Evolutionary conservation across 2,329 filamentous ascomycete genomes (phyloP), one percentile per base, ranked within the genome.

Genomic region (Xylaria digitata): DNA sequence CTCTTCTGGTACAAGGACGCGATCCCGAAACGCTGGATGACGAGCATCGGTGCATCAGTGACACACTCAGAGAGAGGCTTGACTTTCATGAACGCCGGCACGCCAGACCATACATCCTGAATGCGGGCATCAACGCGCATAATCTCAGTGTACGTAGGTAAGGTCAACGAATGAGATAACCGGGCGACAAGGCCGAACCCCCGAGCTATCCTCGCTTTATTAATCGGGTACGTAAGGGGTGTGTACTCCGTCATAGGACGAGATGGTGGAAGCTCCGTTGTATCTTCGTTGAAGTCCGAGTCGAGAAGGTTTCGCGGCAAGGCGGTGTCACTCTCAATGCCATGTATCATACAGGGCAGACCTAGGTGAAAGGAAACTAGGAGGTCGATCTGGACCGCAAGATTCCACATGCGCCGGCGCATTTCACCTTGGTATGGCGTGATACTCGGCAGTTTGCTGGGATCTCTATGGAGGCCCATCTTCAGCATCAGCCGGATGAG

Each of bases 281-380:
- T 83, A 65, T 86, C 78, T 75, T 88, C 84, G 67, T 83, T 82
- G 70, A 92, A 90, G 73, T 92, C 89, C 37, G 88, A 85, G 74
- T 92, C 90, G 59, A 86, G 82, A 37, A 92, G 76, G 75, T 92
- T 91, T 37, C 83, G 81, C 17, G 89, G 89, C 21, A 87, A 76
- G 1, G 82, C 79, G 0, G 88, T 90, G 73, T 92, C 90, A 53
- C 84, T 86, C 66, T 91, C 89, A 42, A 89, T 85, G 26, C 84
- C 82, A 63, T 88, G 83, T 50, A 91, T 82, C 86, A 91, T 89
- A 73, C 85, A 85, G 2, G 90, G 90, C 61, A 92, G 80, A 1
- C 90, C 90, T 66, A 91, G 83, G 73, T 92, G 89, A 73, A 90
- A 91, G 1, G 88, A 86, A 30, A 89, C 87, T 3, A 92, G 77